Conservation (phyloP, 1,284 basidiomycete species). For the Fomitopsis schrenkii region DNA sequence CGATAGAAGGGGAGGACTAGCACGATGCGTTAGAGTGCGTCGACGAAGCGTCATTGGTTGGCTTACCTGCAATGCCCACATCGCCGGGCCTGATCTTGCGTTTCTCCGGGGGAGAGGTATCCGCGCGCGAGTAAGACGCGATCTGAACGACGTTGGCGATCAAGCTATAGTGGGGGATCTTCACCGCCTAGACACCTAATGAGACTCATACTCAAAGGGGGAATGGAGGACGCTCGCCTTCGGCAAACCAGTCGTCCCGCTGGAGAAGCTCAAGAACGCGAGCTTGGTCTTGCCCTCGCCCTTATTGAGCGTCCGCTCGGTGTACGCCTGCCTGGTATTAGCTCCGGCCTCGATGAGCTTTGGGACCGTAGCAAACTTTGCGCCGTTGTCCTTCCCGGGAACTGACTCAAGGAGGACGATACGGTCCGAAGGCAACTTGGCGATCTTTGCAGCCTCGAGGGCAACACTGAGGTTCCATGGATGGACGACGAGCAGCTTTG, state of each 20-base stretch:
- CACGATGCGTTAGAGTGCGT: not conserved
- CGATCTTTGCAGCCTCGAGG: conserved; percentile 41
- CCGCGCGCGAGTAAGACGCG: conserved; percentile 46
- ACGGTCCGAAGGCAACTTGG: conserved; percentile 45
- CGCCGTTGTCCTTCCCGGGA: not conserved
- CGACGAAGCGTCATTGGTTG: not conserved
- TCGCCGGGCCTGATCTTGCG: conserved; percentile 51
- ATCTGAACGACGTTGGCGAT: conserved; percentile 67
- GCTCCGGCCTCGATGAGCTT: conserved; percentile 50
- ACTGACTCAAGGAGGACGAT: conserved; percentile 46
- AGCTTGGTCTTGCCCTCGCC: conserved; percentile 65
- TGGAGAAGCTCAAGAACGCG: conserved; percentile 75
- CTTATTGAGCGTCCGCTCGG: conserved; percentile 43
- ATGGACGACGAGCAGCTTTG: conserved; percentile 53
- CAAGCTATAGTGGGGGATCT: conserved; percentile 64
- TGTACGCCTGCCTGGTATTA: conserved; percentile 36
- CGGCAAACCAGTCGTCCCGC: conserved; percentile 77
- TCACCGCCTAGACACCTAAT: conserved; percentile 50
- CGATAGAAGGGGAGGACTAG: conserved; percentile 30
- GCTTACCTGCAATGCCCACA: conserved; percentile 45
- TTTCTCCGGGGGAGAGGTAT: conserved; percentile 32
- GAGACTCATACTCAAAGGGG: not conserved
- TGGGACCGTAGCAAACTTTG: conserved; percentile 37
- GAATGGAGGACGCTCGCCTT: conserved; percentile 43
- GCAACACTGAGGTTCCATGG: conserved; percentile 46